A percentile compares a stretch with the other conserved stretches of the same genome.
Evolutionary conservation across 192 early-diverging fungal species (phyloP).

Genomic region (Phycomyces nitens): DNA sequence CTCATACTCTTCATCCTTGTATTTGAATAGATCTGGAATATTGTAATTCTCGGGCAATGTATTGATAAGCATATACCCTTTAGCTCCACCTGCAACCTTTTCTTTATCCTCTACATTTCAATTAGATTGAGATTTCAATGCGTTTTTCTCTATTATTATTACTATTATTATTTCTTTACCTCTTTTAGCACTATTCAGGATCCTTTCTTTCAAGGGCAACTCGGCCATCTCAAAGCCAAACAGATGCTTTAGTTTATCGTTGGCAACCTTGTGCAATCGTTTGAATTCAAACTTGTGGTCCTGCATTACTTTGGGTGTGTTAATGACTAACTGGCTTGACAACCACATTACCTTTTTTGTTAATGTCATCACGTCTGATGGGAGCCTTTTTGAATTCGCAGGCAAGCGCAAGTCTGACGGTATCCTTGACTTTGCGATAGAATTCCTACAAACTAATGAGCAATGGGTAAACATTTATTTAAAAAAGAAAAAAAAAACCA

Average conservation of each 20-base stretch:
- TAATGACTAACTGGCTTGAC: too few species aligned
- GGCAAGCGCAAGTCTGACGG: conserved; percentile 58
- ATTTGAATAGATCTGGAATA: conserved; percentile 29
- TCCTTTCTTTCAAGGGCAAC: conserved; percentile 39
- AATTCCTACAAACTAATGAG: conserved; percentile 39
- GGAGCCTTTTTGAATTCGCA: conserved; percentile 48
- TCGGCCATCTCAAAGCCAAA: conserved; percentile 68
- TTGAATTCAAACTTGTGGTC: conserved; percentile 41
- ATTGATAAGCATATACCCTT: conserved; percentile 44
- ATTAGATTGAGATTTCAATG: too few species aligned
- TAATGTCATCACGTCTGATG: conserved; percentile 59
- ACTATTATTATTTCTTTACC: too few species aligned
- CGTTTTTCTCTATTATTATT: too few species aligned
- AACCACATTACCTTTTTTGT: conserved; percentile 48
- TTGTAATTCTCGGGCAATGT: conserved; percentile 36
- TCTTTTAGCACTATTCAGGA: background rate
- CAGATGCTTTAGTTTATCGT: conserved; percentile 40
- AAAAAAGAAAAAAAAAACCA: too few species aligned
- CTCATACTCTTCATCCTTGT: conserved; percentile 38
- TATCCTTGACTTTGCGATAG: conserved; percentile 54
- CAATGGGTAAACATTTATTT: background rate
- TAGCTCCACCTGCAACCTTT: conserved; percentile 1
- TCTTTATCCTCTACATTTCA: background rate
- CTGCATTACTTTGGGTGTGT: conserved; percentile 41
- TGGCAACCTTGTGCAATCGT: conserved; percentile 49